These are phyloP conservation scores for Blastosporella zonata DNA, from an alignment of 1,284 basidiomycete species.

Conservation along the genomic window DNA sequence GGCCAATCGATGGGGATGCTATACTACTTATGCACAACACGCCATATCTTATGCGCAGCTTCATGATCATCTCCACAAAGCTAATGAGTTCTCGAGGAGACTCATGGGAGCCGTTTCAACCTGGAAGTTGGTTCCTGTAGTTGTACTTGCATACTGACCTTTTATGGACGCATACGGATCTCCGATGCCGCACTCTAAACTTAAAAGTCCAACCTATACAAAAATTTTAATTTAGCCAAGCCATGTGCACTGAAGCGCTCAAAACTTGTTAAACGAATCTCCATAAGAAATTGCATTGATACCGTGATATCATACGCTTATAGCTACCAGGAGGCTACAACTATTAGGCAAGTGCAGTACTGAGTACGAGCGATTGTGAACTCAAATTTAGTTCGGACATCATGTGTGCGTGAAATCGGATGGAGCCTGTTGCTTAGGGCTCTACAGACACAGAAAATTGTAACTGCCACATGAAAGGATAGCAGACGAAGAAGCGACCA, in stretches of 20 bases:
- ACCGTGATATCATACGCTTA: background rate
- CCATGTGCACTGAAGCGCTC: background rate
- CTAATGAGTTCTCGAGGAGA: background rate
- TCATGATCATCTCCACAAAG: constrained; percentile 7
- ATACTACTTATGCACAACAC: too few species aligned
- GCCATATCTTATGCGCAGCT: background rate
- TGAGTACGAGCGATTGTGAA: background rate
- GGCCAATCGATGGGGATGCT: too few species aligned
- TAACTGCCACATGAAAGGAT: background rate
- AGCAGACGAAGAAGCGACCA: too few species aligned
- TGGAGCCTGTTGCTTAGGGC: background rate
- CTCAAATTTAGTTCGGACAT: background rate
- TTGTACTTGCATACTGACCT: constrained; percentile 1
- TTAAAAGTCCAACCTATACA: constrained; percentile 2
- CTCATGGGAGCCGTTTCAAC: background rate
- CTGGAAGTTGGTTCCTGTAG: background rate
- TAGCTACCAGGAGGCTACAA: background rate
- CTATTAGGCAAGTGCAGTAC: background rate
- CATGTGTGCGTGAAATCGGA: background rate
- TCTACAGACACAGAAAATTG: background rate
- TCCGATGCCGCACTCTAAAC: constrained; percentile 12
- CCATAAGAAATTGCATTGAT: background rate
- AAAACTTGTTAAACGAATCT: background rate
- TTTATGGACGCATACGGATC: constrained; percentile 2
- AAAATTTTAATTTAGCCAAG: background rate